These are phyloP conservation scores for Russula vinacea DNA, from an alignment of 768 basidiomycete species.

Conservation along the genomic window DNA sequence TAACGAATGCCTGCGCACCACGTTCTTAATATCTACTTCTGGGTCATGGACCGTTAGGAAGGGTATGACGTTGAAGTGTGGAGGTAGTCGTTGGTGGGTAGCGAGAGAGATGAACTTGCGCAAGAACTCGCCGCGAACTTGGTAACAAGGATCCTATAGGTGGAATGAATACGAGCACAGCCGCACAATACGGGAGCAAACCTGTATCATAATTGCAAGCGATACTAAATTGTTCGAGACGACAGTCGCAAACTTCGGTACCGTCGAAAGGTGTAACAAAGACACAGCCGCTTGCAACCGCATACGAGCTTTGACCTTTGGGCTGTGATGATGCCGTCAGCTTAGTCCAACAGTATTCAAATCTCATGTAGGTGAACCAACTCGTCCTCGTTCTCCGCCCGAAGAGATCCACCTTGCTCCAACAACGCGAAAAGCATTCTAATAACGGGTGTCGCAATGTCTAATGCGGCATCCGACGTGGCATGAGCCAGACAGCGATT, in stretches of 20 bases:
- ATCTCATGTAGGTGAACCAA: conserved; percentile 35
- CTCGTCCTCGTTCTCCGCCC: conserved; percentile 52
- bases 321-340: conserved; percentile 40
- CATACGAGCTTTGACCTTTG: conserved; percentile 68
- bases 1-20: conserved; percentile 44
- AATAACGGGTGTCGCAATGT: conserved; percentile 70
- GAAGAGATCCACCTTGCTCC: conserved; percentile 62
- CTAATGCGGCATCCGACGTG: conserved; percentile 52
- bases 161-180: neutral
- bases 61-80: conserved; percentile 77
- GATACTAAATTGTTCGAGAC: conserved; percentile 62
- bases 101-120: conserved; percentile 67
- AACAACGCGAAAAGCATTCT: conserved; percentile 74
- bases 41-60: conserved; percentile 92
- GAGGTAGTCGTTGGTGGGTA: conserved; percentile 58
- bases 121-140: conserved; percentile 77
- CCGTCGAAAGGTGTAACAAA: conserved; percentile 69
- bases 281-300: conserved; percentile 80
- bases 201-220: conserved; percentile 75
- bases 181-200: conserved; percentile 36
- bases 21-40: conserved; percentile 68
- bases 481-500: conserved; percentile 76
- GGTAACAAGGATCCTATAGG: conserved; percentile 77
- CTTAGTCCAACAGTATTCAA: neutral
- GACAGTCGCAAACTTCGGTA: conserved; percentile 53